Evolutionary conservation across 805 yeast species (phyloP).

Genomic region (Saccharomycopsis sp.): DNA sequence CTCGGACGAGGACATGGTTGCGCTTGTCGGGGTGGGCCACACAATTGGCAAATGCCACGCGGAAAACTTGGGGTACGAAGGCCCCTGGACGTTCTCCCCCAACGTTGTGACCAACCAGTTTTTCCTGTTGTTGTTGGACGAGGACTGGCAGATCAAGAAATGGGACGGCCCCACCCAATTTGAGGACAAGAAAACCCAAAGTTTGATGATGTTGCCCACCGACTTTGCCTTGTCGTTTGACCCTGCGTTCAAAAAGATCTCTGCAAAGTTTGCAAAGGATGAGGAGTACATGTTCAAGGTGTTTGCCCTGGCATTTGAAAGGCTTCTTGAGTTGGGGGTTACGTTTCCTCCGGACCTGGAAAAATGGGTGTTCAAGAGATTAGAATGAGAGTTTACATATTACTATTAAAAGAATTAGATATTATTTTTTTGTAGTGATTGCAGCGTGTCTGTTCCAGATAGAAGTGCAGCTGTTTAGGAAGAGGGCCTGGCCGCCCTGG

Average conservation of each 20-base stretch:
- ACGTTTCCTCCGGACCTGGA: conserved; percentile 43
- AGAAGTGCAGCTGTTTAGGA: conserved; percentile 12
- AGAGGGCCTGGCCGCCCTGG: conserved; percentile 2
- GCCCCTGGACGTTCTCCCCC: conserved; percentile 85
- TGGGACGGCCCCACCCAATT: conserved; percentile 59
- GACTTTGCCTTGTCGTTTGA: conserved; percentile 65
- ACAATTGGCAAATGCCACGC: conserved; percentile 66
- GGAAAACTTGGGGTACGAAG: conserved; percentile 68
- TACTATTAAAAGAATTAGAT: not conserved
- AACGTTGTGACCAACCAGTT: conserved; percentile 69
- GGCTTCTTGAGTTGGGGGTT: conserved; percentile 70
- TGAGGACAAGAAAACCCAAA: conserved; percentile 48
- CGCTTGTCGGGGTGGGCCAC: conserved; percentile 67
- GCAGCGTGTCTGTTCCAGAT: conserved; percentile 9
- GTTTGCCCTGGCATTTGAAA: conserved; percentile 59
- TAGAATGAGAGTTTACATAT: conserved; percentile 37
- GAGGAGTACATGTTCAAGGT: conserved; percentile 51
- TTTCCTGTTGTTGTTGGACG: conserved; percentile 48
- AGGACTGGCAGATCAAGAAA: conserved; percentile 45
- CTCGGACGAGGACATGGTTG: conserved; percentile 63
- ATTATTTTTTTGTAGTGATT: not conserved
- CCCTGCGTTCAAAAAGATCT: conserved; percentile 50
- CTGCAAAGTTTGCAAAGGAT: conserved; percentile 58
- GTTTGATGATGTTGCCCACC: conserved; percentile 80
- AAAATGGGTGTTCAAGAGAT: conserved; percentile 49